Evolutionary conservation across 768 basidiomycete genomes (phyloP), one percentile per base, ranked within the genome.

Genomic region (Sarcomyxa edulis): DNA sequence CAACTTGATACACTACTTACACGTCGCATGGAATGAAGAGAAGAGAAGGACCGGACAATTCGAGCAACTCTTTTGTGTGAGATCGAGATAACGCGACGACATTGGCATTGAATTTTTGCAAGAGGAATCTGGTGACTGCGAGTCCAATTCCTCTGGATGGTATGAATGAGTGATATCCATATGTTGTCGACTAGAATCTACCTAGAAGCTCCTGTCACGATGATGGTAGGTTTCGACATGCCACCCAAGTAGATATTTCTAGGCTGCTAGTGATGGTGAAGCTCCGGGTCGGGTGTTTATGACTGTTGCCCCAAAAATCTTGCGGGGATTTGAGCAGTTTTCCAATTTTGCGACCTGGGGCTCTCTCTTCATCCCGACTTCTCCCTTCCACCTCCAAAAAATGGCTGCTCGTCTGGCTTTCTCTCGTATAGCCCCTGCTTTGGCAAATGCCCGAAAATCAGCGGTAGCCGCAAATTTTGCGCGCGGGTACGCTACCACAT

Each of bases 161-260:
- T 20, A 36, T 31, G 23, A 32, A 27, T 32, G 25, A 10, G 19
- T 35, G 48, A 42, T 35, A 22, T 32, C 5, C 8, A 33, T 14
- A 33, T 25, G 27, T 43, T 7, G 36, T 22, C 20, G 29, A 15
- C 35, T 16, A 42, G 39, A 26, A 27, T 22, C 43, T 46, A 86
- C 84, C 72, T 88, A 38, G 87, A 93, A 14, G 87, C 92, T 38
- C 94, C 93, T 41, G 92, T 88, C 47, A 95, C 70, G 39, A 93
- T 56, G 22, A 93, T 68, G 37, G 85, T 76, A 4, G 81, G 78
- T 43, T 64, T 71, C n/a, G n/a, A n/a, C n/a, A n/a, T n/a, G n/a
- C n/a, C n/a, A n/a, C n/a, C n/a, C n/a, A n/a, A n/a, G n/a, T n/a
- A n/a, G n/a, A n/a, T n/a, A n/a, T n/a, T n/a, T n/a, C n/a, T n/a